A percentile compares a stretch with the other conserved stretches of the same genome.
Evolutionary conservation across 352 stramenopile genomes (phyloP).

Genomic region (Phytophthora fragariaefolia): DNA sequence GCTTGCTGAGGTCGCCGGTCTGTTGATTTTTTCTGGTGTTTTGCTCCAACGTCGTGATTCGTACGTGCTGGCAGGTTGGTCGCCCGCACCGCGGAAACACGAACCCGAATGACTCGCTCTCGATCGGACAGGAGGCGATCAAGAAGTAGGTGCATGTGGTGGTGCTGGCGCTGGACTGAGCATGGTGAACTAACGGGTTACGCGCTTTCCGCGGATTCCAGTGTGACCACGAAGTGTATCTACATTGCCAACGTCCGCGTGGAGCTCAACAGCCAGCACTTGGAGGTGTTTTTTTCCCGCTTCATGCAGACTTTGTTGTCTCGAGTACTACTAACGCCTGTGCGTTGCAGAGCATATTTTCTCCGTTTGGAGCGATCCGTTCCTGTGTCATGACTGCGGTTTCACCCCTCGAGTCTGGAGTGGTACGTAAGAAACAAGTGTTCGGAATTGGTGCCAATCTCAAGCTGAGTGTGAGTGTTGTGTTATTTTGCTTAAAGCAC

Average conservation of each 20-base stretch:
- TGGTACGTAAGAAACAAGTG: slow-evolving; percentile 39
- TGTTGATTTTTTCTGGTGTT: no score
- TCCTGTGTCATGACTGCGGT: slow-evolving; percentile 71
- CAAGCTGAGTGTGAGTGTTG: slow-evolving; percentile 1
- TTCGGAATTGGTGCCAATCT: background rate
- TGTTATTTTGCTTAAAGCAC: slow-evolving; percentile 44
- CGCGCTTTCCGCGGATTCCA: slow-evolving; percentile 26
- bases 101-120: slow-evolving; percentile 63
- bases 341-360: slow-evolving; percentile 74
- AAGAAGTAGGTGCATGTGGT: slow-evolving; percentile 74
- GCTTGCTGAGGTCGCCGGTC: no score
- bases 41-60: no score
- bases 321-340: background rate
- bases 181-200: background rate
- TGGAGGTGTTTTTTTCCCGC: slow-evolving; percentile 53
- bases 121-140: slow-evolving; percentile 79
- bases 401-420: slow-evolving; percentile 58
- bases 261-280: slow-evolving; percentile 78
- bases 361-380: slow-evolving; percentile 71
- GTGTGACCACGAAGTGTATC: slow-evolving; percentile 74
- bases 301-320: background rate
- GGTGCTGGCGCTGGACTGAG: background rate
- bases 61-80: no score
- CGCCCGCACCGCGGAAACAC: slow-evolving; percentile 75
- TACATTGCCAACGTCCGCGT: slow-evolving; percentile 75